A percentile compares a stretch with the other conserved stretches of the same genome.
Conservation (phyloP, 805 yeast species). For the Schwanniomyces yamadae region DNA sequence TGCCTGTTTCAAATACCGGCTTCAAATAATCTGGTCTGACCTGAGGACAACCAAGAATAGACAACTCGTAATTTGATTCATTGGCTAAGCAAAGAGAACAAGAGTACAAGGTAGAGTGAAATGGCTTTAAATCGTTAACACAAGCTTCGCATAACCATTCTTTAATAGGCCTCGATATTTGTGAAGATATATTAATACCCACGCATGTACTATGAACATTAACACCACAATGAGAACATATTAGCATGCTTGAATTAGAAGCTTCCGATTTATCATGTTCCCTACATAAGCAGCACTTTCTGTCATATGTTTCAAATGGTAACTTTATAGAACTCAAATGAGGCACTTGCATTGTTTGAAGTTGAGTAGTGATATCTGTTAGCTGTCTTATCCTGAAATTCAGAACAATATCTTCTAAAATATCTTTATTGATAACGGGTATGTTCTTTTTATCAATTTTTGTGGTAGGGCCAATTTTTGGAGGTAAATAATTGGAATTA, state of each 20-base stretch:
- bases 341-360: constrained; percentile 17
- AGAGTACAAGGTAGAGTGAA: constrained; percentile 52
- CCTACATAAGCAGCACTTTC: constrained; percentile 61
- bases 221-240: constrained; percentile 67
- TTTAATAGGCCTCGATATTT: constrained; percentile 23
- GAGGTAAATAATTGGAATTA: constrained; percentile 21
- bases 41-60: constrained; percentile 38
- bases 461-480: constrained; percentile 2
- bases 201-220: constrained; percentile 70
- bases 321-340: constrained; percentile 11
- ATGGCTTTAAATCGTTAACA: constrained; percentile 64
- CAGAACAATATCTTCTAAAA: constrained; percentile 11
- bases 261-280: constrained; percentile 28
- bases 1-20: constrained; percentile 56
- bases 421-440: constrained; percentile 7
- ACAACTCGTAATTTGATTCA: constrained; percentile 48
- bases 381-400: constrained; percentile 23
- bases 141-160: constrained; percentile 85
- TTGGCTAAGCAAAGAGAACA: constrained; percentile 67
- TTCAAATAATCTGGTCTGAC: constrained; percentile 65
- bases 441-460: constrained; percentile 20
- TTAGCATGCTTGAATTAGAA: constrained; percentile 37
- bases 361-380: constrained; percentile 23
- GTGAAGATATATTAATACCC: constrained; percentile 40
- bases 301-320: constrained; percentile 22